These are phyloP conservation scores for Cordyceps cateniannulata DNA, from an alignment of 2,329 filamentous ascomycete species.

Conservation along the genomic window DNA sequence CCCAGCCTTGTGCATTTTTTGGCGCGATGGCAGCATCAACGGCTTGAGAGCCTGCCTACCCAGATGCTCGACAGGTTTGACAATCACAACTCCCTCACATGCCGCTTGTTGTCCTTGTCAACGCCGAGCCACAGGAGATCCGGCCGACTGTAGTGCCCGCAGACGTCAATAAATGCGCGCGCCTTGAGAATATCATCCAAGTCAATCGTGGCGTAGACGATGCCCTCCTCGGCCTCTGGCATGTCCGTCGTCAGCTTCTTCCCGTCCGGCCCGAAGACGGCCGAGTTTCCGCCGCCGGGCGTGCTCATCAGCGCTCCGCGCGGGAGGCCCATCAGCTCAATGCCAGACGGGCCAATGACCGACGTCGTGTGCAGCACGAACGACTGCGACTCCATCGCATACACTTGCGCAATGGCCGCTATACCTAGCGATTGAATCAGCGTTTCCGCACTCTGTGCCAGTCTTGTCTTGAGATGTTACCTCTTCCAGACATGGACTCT, in stretches of 20 bases:
- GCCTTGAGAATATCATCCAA: conserved; percentile 35
- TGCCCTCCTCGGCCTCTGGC: conserved; percentile 29
- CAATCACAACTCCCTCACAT: neutral
- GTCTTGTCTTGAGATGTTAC: neutral
- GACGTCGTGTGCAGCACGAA: neutral
- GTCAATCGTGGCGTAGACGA: conserved; percentile 46
- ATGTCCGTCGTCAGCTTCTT: neutral
- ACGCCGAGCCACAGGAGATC: conserved; percentile 31
- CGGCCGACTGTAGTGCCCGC: conserved; percentile 31
- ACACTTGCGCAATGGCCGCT: neutral
- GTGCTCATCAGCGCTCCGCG: neutral
- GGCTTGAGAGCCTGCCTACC: no score
- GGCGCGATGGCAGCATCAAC: no score
- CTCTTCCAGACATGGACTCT: neutral
- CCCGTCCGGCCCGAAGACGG: neutral
- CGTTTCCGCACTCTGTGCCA: neutral
- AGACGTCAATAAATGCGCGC: conserved; percentile 33
- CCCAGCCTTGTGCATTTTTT: neutral
- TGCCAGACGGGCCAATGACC: neutral
- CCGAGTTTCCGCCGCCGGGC: neutral
- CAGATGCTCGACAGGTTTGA: no score
- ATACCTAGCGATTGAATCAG: neutral
- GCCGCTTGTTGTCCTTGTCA: neutral
- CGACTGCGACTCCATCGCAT: neutral
- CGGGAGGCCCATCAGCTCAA: neutral